Evolutionary conservation across 768 basidiomycete species (phyloP), one percentile per base, ranked within the genome.

Genomic region (Amanita muscaria): DNA sequence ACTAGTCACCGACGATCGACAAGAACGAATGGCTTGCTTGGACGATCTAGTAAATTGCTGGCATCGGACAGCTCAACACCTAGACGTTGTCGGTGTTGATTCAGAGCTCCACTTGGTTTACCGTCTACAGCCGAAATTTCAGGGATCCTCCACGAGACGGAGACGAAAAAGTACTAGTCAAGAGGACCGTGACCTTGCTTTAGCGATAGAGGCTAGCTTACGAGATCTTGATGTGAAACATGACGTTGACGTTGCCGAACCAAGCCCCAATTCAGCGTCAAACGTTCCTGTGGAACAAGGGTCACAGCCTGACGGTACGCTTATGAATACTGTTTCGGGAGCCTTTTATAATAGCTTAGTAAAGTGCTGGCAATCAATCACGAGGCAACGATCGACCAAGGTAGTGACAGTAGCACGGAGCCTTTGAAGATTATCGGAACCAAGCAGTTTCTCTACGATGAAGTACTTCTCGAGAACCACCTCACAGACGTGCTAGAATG

Each of bases 401-500:
- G 35, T 4, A 29, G 49, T 35, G 41, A 54, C 22, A 41, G 49
- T 25, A 47, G 56, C n/a, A 54, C 58, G 11, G 50, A 59, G 14
- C 46, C 53, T 27, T 56, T 56, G 40, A 61, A 63, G 14, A 74
- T 88, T 29, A 77, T 94, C 19, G 90, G 89, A 11, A 74, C 59
- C 6, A 81, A 74, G 51, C 54, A 57, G 18, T 88, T 93, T 49
- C 18, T 33, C 1, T 69, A 83, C 57, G 66, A 87, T 39, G 65
- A 75, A 7, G 31, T 34, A 1, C 49, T 75, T 34, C 69, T 94
- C 15, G 69, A 79, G 18, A 48, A 49, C 1, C 70, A 83, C 50
- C 61, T 92, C 18, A 51, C 55, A 1, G 68, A 69, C 42, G 66
- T 82, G 1, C 59, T 90, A 2, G 59, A 69, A 40, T 92, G 84